Evolutionary conservation across 148 eudicot species (phyloP).

Genomic region (Diospyros lotus): DNA sequence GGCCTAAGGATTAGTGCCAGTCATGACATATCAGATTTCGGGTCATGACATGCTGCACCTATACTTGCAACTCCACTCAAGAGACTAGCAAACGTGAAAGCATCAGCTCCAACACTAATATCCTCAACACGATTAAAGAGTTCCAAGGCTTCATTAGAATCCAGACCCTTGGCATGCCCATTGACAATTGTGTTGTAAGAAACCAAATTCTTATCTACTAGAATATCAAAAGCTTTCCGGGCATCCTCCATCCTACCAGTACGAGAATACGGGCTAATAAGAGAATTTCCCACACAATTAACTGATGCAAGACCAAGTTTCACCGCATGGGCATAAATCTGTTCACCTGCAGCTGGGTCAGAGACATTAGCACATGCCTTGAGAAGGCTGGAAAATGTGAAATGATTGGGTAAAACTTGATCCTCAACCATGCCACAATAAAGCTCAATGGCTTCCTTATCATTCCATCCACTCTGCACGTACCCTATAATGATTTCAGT

Average conservation of each 20-base stretch:
- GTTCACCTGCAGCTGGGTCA: conserved; percentile 34
- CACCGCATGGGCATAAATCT: conserved; percentile 41
- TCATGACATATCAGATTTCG: too few relatives aligned
- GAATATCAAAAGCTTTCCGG: conserved; percentile 43
- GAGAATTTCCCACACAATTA: conserved; percentile 45
- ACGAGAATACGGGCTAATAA: conserved; percentile 44
- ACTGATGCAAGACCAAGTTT: conserved; percentile 19
- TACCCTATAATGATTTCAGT: conserved; percentile 48
- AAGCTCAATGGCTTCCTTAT: conserved; percentile 40
- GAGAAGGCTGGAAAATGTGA: too few relatives aligned
- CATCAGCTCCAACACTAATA: conserved; percentile 4
- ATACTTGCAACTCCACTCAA: too few relatives aligned
- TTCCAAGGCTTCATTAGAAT: conserved; percentile 33
- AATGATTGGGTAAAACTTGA: conserved; percentile 20
- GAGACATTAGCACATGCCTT: conserved; percentile 36
- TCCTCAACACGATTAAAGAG: background rate
- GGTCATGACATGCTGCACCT: too few relatives aligned
- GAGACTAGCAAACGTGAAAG: too few relatives aligned
- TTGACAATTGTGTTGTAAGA: too few relatives aligned
- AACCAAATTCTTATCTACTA: conserved; percentile 2
- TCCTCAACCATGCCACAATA: conserved; percentile 42
- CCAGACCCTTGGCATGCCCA: background rate
- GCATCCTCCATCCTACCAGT: conserved; percentile 32
- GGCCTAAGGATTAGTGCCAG: too few relatives aligned
- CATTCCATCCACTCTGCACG: conserved; percentile 13